Conservation (phyloP, 768 basidiomycete genomes). For the Mrakia gelida region DNA sequence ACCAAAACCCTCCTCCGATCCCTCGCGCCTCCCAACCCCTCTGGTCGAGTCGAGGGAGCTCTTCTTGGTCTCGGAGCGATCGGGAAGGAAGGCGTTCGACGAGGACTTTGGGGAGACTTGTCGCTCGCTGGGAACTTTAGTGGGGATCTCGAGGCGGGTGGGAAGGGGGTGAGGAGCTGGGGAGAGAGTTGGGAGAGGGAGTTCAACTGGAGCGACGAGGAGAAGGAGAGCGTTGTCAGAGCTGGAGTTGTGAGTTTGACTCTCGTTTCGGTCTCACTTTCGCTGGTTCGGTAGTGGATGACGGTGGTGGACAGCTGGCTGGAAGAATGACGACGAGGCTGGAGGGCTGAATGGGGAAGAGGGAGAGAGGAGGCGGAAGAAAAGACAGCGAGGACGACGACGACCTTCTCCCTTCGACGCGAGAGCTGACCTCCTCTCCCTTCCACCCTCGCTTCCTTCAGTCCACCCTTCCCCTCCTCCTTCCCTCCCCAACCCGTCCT, state of each 20-base stretch:
- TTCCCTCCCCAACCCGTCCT: conserved; percentile 1
- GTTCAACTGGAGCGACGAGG: conserved; percentile 32
- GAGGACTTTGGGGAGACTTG: conserved; percentile 81
- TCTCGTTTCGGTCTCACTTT: too few relatives aligned
- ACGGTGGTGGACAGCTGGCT: too few relatives aligned
- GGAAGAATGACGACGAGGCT: too few relatives aligned
- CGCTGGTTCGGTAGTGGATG: too few relatives aligned
- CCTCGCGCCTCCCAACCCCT: conserved; percentile 53
- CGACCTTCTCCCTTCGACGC: too few relatives aligned
- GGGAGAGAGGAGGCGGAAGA: too few relatives aligned
- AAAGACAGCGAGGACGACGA: background rate
- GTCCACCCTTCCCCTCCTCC: background rate
- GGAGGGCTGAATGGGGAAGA: too few relatives aligned
- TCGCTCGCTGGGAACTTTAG: conserved; percentile 60
- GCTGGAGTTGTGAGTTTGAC: conserved; percentile 36
- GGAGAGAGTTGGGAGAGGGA: conserved; percentile 41
- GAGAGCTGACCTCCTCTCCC: background rate
- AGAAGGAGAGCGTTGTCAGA: conserved; percentile 33
- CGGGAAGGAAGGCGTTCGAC: conserved; percentile 52
- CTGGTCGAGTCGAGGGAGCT: conserved; percentile 26
- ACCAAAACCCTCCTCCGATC: conserved; percentile 91
- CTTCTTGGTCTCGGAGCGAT: conserved; percentile 29
- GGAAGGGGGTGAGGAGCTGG: conserved; percentile 38
- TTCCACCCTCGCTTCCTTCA: background rate
- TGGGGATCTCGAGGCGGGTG: conserved; percentile 50